Percentiles rank a stretch among this genome's conserved stretches.
phyloP scores from a whole-genome alignment of 148 eudicot species.

The Bassia scoparia region DNA sequence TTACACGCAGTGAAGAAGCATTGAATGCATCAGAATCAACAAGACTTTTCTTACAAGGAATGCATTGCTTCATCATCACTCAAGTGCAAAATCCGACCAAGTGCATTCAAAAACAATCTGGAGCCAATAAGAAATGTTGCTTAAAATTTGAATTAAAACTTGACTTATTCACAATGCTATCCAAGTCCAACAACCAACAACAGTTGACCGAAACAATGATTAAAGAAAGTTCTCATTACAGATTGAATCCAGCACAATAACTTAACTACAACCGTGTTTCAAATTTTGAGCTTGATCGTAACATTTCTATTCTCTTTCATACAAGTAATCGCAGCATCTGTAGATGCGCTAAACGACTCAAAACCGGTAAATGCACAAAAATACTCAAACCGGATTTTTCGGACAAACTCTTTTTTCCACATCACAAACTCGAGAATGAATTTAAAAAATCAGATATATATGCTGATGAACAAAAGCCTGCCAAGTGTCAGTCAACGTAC shows the following conservation, averaged over 20 bases:
- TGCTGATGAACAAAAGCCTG: constrained; percentile 17
- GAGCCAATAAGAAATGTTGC: background rate
- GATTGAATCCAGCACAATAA: background rate
- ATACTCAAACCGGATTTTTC: background rate
- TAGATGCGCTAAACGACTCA: background rate
- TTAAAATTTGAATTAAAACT: too few relatives aligned
- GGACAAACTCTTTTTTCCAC: constrained; percentile 12
- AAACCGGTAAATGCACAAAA: background rate
- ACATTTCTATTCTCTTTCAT: background rate
- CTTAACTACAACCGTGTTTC: background rate
- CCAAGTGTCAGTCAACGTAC: background rate
- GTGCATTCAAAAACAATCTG: background rate
- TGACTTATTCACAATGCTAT: background rate
- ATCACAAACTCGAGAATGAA: constrained; percentile 26
- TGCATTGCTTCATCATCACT: background rate
- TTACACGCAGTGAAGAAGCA: background rate
- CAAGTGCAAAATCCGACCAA: background rate
- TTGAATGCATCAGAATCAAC: background rate
- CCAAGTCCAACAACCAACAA: background rate
- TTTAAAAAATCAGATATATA: constrained; percentile 23
- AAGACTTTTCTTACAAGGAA: background rate
- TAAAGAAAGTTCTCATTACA: too few relatives aligned
- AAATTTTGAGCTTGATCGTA: constrained; percentile 1
- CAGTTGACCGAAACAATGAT: background rate
- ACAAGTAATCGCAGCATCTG: background rate